Evolutionary conservation across 192 early-diverging fungal species (phyloP).

Genomic region (Podila clonocystis): DNA sequence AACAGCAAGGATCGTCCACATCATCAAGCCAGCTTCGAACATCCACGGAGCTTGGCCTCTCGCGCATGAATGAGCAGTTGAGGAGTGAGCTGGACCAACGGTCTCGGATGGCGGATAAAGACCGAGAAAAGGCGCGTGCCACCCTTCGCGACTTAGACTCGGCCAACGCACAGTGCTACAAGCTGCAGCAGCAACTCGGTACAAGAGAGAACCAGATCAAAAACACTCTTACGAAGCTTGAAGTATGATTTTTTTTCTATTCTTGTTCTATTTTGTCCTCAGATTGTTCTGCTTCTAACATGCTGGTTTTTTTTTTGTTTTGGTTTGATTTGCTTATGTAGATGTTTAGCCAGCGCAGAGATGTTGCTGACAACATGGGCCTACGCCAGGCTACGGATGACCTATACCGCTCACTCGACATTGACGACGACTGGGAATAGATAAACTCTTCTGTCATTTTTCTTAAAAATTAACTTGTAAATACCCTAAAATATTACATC

Average conservation of each 20-base stretch:
- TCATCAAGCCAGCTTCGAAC: slow-evolving; percentile 8
- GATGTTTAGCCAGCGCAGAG: slow-evolving; percentile 26
- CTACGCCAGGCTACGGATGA: slow-evolving; percentile 33
- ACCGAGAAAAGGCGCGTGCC: slow-evolving; percentile 35
- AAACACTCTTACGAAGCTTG: slow-evolving; percentile 13
- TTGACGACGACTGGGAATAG: slow-evolving; percentile 22
- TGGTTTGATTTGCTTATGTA: background rate
- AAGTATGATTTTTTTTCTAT: slow-evolving; percentile 5
- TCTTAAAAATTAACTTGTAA: too few species aligned
- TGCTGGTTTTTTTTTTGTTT: background rate
- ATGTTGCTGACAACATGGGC: slow-evolving; percentile 19
- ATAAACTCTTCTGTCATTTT: too few species aligned
- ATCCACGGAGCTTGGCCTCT: slow-evolving; percentile 36
- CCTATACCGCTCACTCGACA: slow-evolving; percentile 17
- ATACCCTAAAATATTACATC: too few species aligned
- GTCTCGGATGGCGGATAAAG: slow-evolving; percentile 35
- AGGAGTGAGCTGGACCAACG: slow-evolving; percentile 49
- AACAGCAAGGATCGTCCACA: background rate
- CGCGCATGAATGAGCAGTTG: slow-evolving; percentile 46
- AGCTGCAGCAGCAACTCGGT: slow-evolving; percentile 28
- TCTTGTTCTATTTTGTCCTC: background rate
- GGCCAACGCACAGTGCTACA: slow-evolving; percentile 25
- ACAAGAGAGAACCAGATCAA: slow-evolving; percentile 29
- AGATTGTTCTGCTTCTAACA: background rate
- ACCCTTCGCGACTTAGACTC: slow-evolving; percentile 18